Evolutionary conservation across 345 rosid species (phyloP), one percentile per base, ranked within the genome.

Genomic region (Syzygium aromaticum): DNA sequence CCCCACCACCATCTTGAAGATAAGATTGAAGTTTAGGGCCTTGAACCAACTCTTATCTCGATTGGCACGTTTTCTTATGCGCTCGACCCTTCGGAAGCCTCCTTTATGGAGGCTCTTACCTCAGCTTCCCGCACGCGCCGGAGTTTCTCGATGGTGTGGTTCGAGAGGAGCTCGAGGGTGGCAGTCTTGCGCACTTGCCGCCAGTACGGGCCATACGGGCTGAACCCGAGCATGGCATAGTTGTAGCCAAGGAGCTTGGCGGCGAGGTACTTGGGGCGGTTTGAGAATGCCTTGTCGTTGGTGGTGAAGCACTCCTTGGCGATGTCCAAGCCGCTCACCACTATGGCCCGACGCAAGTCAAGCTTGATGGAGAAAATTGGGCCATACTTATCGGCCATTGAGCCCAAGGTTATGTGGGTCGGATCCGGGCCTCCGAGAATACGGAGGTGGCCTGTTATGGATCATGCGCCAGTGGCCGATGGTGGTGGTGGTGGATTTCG

Each of bases 131-230:
- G 90, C 22, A 93, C 90, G 63, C 91, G 91, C 84, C 85, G 93
- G 57, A 94, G 89, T 88, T 90, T 87, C 84, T 93, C 93, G 27
- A 95, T 93, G 54, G 95, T 85, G 8, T 90, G 89, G 88, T 91
- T 94, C 16, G 96, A 90, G 52, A 96, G 95, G 54, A 96, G 90
- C 88, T 96, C 95, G 6, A 89, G 78, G 49, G 90, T 92, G 10
- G 92, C 92, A 14, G 94, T 92, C 91, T 96, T 96, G 23, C 95
- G 90, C 93, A 94, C 90, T 86, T 93, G 91, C 13, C 97, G 95
- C 97, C 97, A 94, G 84, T 89, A 93, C 13, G 94, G 86, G 84
- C 92, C 91, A 51, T 94, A 92, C n/a, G 94, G 93, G 43, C 93
- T 94, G 85, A 95, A 94, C 22, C 97, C 95, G 78, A 96, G 91